These are phyloP conservation scores for Tolypocladium pustulatum DNA, from an alignment of 2,329 filamentous ascomycete species.

Conservation along the genomic window DNA sequence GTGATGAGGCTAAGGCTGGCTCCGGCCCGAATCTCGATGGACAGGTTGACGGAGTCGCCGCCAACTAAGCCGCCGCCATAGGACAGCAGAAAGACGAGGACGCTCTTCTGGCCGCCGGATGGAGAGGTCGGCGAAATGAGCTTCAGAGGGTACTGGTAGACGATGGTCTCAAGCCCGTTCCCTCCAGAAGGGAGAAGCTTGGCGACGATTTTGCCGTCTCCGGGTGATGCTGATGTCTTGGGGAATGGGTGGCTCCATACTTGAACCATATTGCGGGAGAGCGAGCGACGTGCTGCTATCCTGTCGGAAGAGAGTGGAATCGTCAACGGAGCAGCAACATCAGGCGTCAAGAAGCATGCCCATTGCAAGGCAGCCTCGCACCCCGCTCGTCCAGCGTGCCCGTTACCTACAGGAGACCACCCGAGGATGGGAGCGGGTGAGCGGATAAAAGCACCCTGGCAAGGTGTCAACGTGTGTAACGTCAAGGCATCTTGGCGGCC, in stretches of 20 bases:
- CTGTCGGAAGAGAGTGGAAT: too few species aligned
- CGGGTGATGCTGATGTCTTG: constrained; percentile 60
- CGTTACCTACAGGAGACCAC: not conserved
- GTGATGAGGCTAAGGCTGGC: constrained; percentile 60
- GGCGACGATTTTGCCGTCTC: constrained; percentile 68
- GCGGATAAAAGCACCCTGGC: too few species aligned
- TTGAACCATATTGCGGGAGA: constrained; percentile 5
- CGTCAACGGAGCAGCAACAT: not conserved
- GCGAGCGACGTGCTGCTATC: not conserved
- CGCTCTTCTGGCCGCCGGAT: constrained; percentile 50
- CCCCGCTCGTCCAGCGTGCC: not conserved
- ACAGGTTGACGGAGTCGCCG: constrained; percentile 70
- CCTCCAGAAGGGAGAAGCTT: constrained; percentile 59
- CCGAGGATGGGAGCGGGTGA: not conserved
- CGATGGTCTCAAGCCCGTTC: constrained; percentile 62
- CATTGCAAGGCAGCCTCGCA: not conserved
- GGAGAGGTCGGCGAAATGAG: constrained; percentile 67
- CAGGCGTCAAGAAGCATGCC: not conserved
- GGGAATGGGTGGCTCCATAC: constrained; percentile 52
- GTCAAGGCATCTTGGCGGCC: not conserved
- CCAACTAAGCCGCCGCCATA: constrained; percentile 91
- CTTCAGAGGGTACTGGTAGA: constrained; percentile 92
- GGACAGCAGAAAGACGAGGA: constrained; percentile 80
- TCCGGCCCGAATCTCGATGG: constrained; percentile 50
- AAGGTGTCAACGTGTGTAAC: not conserved